Conservation (phyloP, 805 yeast species). For the Kluyveromyces lactis region DNA sequence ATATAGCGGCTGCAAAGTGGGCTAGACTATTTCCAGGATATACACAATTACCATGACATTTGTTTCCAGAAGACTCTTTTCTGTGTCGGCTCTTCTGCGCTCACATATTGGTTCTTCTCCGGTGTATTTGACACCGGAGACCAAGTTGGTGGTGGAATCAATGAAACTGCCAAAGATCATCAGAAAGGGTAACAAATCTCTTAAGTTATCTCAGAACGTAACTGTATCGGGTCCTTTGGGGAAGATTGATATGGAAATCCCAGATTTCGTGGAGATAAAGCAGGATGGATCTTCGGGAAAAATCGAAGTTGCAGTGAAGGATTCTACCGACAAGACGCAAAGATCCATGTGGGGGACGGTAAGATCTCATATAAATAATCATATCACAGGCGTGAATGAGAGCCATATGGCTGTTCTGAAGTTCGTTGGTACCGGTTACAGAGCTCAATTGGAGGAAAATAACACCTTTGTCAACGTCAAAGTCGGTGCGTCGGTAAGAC, state of each 20-base stretch:
- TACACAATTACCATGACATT: not conserved
- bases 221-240: constrained; percentile 77
- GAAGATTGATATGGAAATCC: constrained; percentile 49
- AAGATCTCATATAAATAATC: constrained; percentile 68
- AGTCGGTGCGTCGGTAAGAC: constrained; percentile 80
- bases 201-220: constrained; percentile 49
- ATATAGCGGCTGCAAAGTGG: too few relatives aligned
- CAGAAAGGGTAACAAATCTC: constrained; percentile 56
- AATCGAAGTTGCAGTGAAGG: constrained; percentile 48
- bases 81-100: constrained; percentile 21
- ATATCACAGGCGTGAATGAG: constrained; percentile 81
- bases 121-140: constrained; percentile 56
- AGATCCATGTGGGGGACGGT: constrained; percentile 93
- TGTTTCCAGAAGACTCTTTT: constrained; percentile 27
- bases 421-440: constrained; percentile 95
- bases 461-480: constrained; percentile 61
- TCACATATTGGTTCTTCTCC: constrained; percentile 83
- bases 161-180: constrained; percentile 46
- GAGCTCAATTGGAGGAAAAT: constrained; percentile 66
- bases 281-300: constrained; percentile 24
- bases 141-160: constrained; percentile 35
- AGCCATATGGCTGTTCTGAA: constrained; percentile 84
- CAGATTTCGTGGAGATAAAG: constrained; percentile 54
- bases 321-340: constrained; percentile 55
- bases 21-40: too few relatives aligned